Base-by-base conservation (phyloP, 768 basidiomycete species). In the Exidia glandulosa region DNA sequence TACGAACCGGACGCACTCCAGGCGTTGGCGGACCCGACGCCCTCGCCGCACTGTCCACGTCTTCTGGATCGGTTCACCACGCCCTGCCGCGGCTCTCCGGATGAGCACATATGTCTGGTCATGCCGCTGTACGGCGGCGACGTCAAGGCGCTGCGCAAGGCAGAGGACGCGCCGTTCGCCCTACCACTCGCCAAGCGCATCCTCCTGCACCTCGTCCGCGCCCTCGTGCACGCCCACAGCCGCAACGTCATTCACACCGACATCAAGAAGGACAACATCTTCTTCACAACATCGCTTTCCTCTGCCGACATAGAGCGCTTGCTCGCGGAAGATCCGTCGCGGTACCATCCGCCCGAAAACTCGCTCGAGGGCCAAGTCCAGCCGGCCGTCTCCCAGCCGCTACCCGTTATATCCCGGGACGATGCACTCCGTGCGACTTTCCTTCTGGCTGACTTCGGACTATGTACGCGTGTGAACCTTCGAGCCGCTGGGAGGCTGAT, bases 391-490 rank as follows among this genome's bases (percentile, higher is more conserved):
- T 55, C 47, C 25, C 59, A 45, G 41, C 41, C 1, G 13, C 41
- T 63, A 3, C 61, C 62, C 27, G n/a, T 57, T 25, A 37, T 54
- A 13, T 61, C 48, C 3, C 5, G 19, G 2, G 61, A 60, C 2
- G 61, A 61, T n/a, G 61, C 57, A 14, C 27, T 62, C 37, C 1
- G 3, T 0, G 30, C 47, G n/a, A 62, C 33, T 3, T 58, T 33
- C 36, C 6, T 62, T 19, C 34, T 63, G 25, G 34, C 37, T 6
- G 60, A 63, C 30, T 63, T 63, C 50, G 61, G 60, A n/a, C 32
- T 33, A 19, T 62, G 60, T 62, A 30, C 6, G 61, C 2, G 10
- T 19, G 62, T 37, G 30, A 23, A n/a, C 10, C 25, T 7, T 59
- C 16, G 34, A 36, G 16, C 7, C 16, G 34, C 7, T 7, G 7